Base-by-base conservation (phyloP, 768 basidiomycete genomes). In the Boletus eberwhitei region DNA sequence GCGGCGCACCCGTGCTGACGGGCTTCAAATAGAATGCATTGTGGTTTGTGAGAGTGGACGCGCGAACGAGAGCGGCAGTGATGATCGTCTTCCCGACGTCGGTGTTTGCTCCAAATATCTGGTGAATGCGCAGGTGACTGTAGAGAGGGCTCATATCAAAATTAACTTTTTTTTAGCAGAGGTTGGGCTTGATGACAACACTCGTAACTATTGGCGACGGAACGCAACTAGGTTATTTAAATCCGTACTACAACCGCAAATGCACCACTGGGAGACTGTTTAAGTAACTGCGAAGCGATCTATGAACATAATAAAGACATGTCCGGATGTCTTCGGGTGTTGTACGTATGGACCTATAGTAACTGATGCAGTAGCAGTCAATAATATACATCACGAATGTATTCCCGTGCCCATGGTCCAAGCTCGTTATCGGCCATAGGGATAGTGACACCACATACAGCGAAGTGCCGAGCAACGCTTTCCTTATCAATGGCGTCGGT, bases 51-150 rank as follows among this genome's bases (percentile, higher is more conserved):
- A 78, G 68, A 0, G 85, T 85, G n/a, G 90, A 90, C 0, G 90
- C 87, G 35, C 90, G 79, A 41, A 86, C 82, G 35, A 98, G 83
- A 1, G 91, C 91, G 2, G 93, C 83, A 1, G 92, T 88, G 50
- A 98, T 75, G 54, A 98, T 80, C 0, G 95, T 97, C 73, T 98
- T 98, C 26, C 96, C 96, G 47, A 98, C 94, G 71, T 93, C 86
- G 2, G 96, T 98, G 72, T 96, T 97, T 1, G 95, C 93, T 32
- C 96, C 96, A 65, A 97, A 96, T 55, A 98, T 76, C 68, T 96
- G 92, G 70, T 94, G 90, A 31, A 93, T 75, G 17, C 92, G 84
- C 34, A 98, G 79, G 66, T 94, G 80, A 64, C 83, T 86, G 77
- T 89, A 95, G 42, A 98, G 85, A 21, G 87, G 79, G 46, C 89